Evolutionary conservation across 2,329 filamentous ascomycete genomes (phyloP), one percentile per base, ranked within the genome.

Genomic region (Mycosphaerella arachidis): DNA sequence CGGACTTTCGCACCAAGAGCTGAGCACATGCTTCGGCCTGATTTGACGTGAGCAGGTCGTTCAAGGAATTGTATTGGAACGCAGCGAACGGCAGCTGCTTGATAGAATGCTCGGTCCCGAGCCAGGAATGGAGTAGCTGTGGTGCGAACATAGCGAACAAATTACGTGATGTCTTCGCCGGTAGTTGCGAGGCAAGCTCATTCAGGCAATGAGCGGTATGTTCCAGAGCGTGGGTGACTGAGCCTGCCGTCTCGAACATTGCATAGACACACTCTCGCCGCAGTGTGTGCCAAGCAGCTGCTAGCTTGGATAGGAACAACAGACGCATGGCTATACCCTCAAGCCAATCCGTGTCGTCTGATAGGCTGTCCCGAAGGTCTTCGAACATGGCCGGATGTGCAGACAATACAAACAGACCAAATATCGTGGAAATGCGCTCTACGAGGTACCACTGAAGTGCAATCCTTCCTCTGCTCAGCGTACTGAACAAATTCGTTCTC

Each of bases 41-140:
- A 6, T 89, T 85, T 60, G 90, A 85, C 6, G 74, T 70, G 2
- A 97, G 74, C 55, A 99, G 82, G 4, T 90, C 86, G 18, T 80
- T 73, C 1, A 97, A 81, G 16, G 76, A 84, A 1, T 75, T 60
- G 70, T 95, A 99, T 1, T 87, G 88, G 73, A 99, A 99, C 1
- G 94, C 89, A n/a, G 81, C 78, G 70, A 84, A 96, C 0, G 94
- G 93, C 53, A 99, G 89, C 3, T 85, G 80, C n/a, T 83, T 79
- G 7, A 96, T 78, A 60, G 56, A 6, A 18, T 88, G 83, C 0
- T 77, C 55, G 4, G 56, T 77, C 63, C 91, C 86, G 3, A 95
- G 83, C 93, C 92, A 99, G 0, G 92, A 96, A 71, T 91, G 96
- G 3, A 97, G 78, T 6, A 99, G 81, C 70, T 99, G 94, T 1